Percentiles rank a stretch among this genome's conserved stretches.
Evolutionary conservation across 345 rosid genomes (phyloP).

Genomic region (Moricandia moricandioides): DNA sequence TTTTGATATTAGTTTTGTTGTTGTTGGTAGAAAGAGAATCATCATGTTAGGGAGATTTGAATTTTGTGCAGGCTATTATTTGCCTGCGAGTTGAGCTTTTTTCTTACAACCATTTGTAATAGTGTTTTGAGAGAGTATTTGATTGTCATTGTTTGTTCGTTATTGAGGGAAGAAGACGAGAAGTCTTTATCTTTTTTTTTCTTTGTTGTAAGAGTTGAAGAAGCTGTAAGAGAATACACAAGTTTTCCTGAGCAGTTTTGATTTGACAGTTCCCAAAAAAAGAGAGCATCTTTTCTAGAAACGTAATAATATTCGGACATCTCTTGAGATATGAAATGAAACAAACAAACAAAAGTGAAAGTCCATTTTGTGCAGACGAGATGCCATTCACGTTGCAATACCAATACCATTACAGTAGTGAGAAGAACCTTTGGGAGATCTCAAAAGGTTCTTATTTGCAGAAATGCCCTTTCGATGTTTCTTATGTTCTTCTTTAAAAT

Average conservation of each 20-base stretch:
- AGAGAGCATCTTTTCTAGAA: not conserved
- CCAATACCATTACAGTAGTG: slow-evolving; percentile 18
- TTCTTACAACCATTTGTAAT: slow-evolving; percentile 7
- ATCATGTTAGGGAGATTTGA: slow-evolving; percentile 26
- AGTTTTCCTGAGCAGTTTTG: not conserved
- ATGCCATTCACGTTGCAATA: slow-evolving; percentile 14
- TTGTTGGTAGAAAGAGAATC: slow-evolving; percentile 21
- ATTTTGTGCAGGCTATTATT: slow-evolving; percentile 21
- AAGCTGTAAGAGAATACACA: slow-evolving; percentile 19
- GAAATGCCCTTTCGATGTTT: slow-evolving; percentile 49
- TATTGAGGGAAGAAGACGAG: slow-evolving; percentile 7
- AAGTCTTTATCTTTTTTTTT: not conserved
- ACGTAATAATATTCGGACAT: not conserved
- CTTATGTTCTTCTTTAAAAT: slow-evolving; percentile 41
- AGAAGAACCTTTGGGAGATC: slow-evolving; percentile 71
- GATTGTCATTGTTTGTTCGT: slow-evolving; percentile 15
- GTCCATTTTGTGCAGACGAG: not conserved
- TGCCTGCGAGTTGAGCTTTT: slow-evolving; percentile 25
- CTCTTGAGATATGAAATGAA: not conserved
- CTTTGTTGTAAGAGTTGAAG: slow-evolving; percentile 2
- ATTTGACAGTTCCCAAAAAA: not conserved
- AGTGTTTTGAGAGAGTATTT: not conserved
- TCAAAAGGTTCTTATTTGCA: slow-evolving; percentile 52
- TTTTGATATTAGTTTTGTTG: slow-evolving; percentile 30
- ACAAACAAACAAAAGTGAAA: not conserved